Base-by-base conservation (phyloP, 202 grass and related monocot genomes). In the Eragrostis tef region DNA sequence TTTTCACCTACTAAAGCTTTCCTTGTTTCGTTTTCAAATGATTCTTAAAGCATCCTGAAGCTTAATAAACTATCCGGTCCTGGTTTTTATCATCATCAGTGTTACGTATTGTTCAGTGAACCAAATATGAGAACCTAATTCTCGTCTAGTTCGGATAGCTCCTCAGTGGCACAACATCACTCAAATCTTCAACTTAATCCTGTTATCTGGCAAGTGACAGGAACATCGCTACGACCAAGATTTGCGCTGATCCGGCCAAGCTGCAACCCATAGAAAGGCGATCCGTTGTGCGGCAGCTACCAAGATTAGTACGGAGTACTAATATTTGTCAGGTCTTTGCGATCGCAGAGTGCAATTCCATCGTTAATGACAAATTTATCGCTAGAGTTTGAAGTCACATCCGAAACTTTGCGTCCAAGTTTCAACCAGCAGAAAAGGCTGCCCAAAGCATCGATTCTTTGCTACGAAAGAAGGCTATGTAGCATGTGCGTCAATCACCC, bases 1-100 rank as follows among this genome's bases (percentile, higher is more conserved):
- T 81, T 85, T 76, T 76, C 72, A 85, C 87, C 82, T 77, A 85
- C 81, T 81, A 88, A 88, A 81, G 77, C 39, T 71, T 75, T 11
- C 59, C 31, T 11, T 61, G 79, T 78, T 83, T 29, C 70, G 21
- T 63, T 39, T 57, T 63, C 15, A 1, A 85, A 81, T 77, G 64
- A 81, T 88, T 48, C 71, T 64, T 74, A n/a, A 64, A 54, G 81
- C 71, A 85, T n/a, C 24, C 49, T 57, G 71, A 85, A 85, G 46
- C 87, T 81, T 81, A 76, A 88, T 81, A 85, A 85, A 71, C 68
- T 77, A 71, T 75, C 31, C 21, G 7, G 7, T 48, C 70, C 9
- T 13, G 25, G 16, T 81, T 81, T 68, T 68, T 76, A 57, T 71
- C 70, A 65, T 80, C 45, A 25, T 29, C 70, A 56, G 25, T 36